Evolutionary conservation across 768 basidiomycete genomes (phyloP).

Genomic region (Xerocomus potaroensis): DNA sequence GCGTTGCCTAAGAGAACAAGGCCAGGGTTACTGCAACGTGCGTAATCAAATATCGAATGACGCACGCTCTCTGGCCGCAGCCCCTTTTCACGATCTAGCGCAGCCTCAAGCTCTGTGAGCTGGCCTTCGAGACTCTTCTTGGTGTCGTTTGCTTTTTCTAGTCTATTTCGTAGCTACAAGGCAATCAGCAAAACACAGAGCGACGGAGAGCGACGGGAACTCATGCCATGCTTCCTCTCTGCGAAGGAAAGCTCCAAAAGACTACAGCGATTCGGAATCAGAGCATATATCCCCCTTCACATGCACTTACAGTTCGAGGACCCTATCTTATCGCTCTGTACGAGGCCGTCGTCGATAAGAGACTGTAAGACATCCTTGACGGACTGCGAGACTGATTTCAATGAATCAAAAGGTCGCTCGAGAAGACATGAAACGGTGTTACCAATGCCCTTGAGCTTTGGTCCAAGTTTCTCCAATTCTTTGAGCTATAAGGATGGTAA

Average conservation of each 20-base stretch:
- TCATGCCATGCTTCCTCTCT: slow-evolving; percentile 70
- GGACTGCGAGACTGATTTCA: slow-evolving; percentile 68
- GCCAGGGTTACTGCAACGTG: background rate
- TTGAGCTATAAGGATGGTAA: slow-evolving; percentile 53
- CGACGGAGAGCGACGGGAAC: background rate
- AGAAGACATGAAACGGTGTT: background rate
- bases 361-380: slow-evolving; percentile 91
- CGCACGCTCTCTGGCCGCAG: slow-evolving; percentile 57
- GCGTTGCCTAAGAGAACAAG: slow-evolving; percentile 43
- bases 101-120: slow-evolving; percentile 43
- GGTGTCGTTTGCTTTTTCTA: slow-evolving; percentile 47
- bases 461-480: slow-evolving; percentile 85
- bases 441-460: slow-evolving; percentile 92
- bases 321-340: slow-evolving; percentile 89
- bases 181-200: background rate
- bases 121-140: slow-evolving; percentile 42
- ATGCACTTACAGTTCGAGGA: slow-evolving; percentile 79
- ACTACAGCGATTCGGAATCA: slow-evolving; percentile 41
- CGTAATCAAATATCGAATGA: background rate
- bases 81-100: slow-evolving; percentile 48
- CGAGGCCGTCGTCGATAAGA: slow-evolving; percentile 81
- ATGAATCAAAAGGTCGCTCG: background rate
- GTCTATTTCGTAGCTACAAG: slow-evolving; percentile 54
- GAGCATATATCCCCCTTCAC: slow-evolving; percentile 20
- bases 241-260: slow-evolving; percentile 95